Evolutionary conservation across 495 filamentous ascomycete species (phyloP).

Genomic region (Clohesyomyces aquaticus): DNA sequence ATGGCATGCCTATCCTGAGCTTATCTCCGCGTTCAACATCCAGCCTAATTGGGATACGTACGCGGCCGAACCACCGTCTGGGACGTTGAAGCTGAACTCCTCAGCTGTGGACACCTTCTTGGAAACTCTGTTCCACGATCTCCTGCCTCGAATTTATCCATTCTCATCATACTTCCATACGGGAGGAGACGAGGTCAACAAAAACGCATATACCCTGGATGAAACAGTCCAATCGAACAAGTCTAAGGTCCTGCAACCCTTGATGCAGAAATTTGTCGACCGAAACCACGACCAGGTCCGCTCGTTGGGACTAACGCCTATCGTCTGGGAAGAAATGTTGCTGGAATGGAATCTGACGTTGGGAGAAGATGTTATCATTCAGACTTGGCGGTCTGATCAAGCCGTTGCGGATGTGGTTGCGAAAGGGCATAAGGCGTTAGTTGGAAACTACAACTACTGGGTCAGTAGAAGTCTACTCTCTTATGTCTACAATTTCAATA

Average conservation of each 20-base stretch:
- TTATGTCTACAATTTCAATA: not conserved
- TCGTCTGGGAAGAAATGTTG: constrained; percentile 85
- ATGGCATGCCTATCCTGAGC: constrained; percentile 65
- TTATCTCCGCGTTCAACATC: constrained; percentile 72
- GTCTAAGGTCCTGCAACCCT: constrained; percentile 62
- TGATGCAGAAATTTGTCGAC: constrained; percentile 73
- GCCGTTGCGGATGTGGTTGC: constrained; percentile 58
- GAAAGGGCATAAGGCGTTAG: constrained; percentile 68
- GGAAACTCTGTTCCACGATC: constrained; percentile 67
- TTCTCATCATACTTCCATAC: constrained; percentile 78
- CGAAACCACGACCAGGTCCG: constrained; percentile 63
- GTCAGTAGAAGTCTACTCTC: constrained; percentile 46
- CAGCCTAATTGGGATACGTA: constrained; percentile 68
- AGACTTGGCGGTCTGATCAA: constrained; percentile 68
- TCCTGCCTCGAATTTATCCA: constrained; percentile 69
- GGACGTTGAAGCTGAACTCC: constrained; percentile 73
- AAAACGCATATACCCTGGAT: constrained; percentile 73
- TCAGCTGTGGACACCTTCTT: constrained; percentile 68
- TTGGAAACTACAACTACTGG: constrained; percentile 77
- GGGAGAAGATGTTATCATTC: constrained; percentile 65
- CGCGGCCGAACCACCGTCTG: constrained; percentile 75
- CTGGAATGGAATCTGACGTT: constrained; percentile 74
- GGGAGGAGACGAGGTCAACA: constrained; percentile 81
- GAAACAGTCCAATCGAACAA: constrained; percentile 66
- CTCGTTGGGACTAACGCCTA: constrained; percentile 62